Evolutionary conservation across 2,329 filamentous ascomycete genomes (phyloP), one percentile per base, ranked within the genome.

Genomic region (Hypoxylon sp.): DNA sequence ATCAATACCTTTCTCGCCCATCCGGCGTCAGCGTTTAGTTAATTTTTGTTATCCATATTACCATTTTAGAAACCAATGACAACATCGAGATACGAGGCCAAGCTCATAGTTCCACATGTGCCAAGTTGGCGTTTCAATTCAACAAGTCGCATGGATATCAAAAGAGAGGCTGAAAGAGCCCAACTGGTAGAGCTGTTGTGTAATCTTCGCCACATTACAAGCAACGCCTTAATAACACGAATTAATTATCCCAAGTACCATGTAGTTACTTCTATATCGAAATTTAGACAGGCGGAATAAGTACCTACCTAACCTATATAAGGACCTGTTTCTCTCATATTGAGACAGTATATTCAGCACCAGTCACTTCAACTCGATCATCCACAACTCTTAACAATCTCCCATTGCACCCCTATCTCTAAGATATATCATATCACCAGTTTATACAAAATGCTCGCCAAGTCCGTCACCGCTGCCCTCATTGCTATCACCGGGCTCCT

Each of bases 401-500:
- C 6, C 22, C 3, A 39, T 39, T 13, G 8, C 19, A 22, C 3
- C 19, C 19, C 13, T 54, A 19, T 17, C 22, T n/a, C 33, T n/a
- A 39, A 37, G n/a, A 8, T 5, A n/a, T 24, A 53, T 4, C 2
- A 47, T 24, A 53, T 4, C 2, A 47, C n/a, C 17, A 24, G 1
- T 22, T 22, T n/a, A 31, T 14, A 5, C 42, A 62, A 6, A 17
- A 62, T 62, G 59, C 42, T 62, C 17, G 39, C 50, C 50, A 62
- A 39, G 14, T 48, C 51, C 50, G n/a, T 54, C 51, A 55, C 51
- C 22, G 26, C 51, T 50, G 22, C 51, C 51, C 14, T 62, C 5
- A 13, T 55, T 26, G 42, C 50, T 33, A 33, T 62, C 31, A 54
- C 59, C 6, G 59, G 59, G 29, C 51, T 62, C 8, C 42, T 62